A percentile compares a stretch with the other conserved stretches of the same genome.
These are phyloP conservation scores for Funneliformis caledonium DNA, from an alignment of 371 early-diverging fungal species.

Conservation along the genomic window DNA sequence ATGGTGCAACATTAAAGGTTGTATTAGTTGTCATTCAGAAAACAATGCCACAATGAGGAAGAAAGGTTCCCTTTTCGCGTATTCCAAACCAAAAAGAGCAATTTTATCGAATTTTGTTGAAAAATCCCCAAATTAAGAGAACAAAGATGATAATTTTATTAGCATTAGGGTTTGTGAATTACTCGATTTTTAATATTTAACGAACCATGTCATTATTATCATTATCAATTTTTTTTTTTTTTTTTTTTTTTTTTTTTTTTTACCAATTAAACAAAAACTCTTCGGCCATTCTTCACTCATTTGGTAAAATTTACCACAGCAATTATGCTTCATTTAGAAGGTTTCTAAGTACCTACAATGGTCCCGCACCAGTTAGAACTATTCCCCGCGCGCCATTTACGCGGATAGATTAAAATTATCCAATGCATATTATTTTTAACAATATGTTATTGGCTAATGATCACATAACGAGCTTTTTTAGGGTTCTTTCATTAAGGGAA, in stretches of 20 bases:
- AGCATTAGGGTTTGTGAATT: not conserved
- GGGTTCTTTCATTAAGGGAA: slow-evolving; percentile 1
- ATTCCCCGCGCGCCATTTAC: not conserved
- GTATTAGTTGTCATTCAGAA: not conserved
- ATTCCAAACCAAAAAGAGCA: not conserved
- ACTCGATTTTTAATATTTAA: not conserved
- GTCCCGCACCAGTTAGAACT: not conserved
- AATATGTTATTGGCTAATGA: slow-evolving; percentile 8
- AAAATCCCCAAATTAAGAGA: not conserved
- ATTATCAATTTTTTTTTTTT: not conserved
- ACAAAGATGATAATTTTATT: not conserved
- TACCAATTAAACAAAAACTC: not conserved
- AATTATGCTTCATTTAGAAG: slow-evolving; percentile 30
- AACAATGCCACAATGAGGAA: slow-evolving; percentile 2
- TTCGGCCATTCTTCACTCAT: not conserved
- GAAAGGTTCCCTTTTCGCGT: not conserved
- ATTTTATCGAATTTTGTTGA: not conserved
- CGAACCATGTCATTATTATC: not conserved
- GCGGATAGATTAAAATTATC: slow-evolving; percentile 16
- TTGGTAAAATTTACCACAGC: slow-evolving; percentile 13
- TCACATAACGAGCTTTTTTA: slow-evolving; percentile 7
- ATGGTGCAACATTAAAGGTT: slow-evolving; percentile 3
- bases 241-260: not conserved
- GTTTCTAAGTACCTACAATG: not conserved
- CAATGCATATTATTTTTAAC: not conserved